These are phyloP conservation scores for Exophiala xenobiotica DNA, from an alignment of 2,329 filamentous ascomycete species.

Conservation along the genomic window DNA sequence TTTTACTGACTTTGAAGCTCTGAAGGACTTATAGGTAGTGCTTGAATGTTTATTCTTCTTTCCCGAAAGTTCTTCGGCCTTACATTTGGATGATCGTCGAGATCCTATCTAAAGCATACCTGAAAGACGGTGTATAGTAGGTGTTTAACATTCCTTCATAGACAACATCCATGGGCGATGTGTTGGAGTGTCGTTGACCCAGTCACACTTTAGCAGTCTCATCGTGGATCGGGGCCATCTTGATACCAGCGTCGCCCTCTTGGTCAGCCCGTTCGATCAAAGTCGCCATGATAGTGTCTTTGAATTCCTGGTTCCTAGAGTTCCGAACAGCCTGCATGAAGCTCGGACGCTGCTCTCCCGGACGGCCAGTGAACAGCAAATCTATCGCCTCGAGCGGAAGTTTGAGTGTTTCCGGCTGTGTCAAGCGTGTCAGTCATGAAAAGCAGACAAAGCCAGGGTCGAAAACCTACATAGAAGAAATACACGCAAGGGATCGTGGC, in stretches of 20 bases:
- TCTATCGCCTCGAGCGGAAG: constrained; percentile 65
- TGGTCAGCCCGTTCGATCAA: background rate
- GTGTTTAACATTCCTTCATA: no score
- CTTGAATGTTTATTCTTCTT: background rate
- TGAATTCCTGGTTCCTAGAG: background rate
- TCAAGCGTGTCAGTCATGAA: background rate
- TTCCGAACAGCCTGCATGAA: constrained; percentile 1
- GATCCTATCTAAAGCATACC: no score
- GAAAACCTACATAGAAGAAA: constrained; percentile 9
- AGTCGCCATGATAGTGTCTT: background rate
- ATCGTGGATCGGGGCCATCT: background rate
- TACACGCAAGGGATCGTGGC: constrained; percentile 5
- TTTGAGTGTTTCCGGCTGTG: constrained; percentile 56
- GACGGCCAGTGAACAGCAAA: constrained; percentile 35
- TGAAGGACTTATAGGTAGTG: no score
- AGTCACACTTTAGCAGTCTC: background rate
- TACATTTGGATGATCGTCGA: no score
- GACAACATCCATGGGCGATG: no score
- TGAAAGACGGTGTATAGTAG: no score
- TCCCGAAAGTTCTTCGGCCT: background rate
- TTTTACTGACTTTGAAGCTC: no score
- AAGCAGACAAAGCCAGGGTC: background rate
- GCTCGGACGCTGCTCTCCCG: constrained; percentile 1
- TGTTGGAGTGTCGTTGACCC: background rate
- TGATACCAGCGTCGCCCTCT: background rate